These are phyloP conservation scores for Wickerhamia fluorescens DNA, from an alignment of 805 yeast genomes.

Conservation along the genomic window DNA sequence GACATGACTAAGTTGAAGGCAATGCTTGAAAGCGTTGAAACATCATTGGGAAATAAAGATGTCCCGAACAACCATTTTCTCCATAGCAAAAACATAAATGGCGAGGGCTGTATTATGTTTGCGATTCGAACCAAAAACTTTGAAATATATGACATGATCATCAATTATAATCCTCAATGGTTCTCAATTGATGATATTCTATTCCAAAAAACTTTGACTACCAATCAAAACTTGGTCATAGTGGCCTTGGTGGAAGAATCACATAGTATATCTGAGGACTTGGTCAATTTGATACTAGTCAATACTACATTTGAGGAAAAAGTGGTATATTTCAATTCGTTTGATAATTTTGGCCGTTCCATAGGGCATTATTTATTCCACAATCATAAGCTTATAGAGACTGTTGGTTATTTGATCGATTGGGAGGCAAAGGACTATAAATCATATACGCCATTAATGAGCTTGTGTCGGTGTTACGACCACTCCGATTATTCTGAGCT, in stretches of 20 bases:
- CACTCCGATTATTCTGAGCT: constrained; percentile 52
- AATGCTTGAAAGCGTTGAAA: constrained; percentile 1
- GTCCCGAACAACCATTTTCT: constrained; percentile 18
- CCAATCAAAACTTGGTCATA: constrained; percentile 50
- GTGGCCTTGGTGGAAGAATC: constrained; percentile 55
- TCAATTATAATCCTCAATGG: constrained; percentile 39
- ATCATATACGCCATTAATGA: constrained; percentile 73
- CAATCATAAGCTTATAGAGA: constrained; percentile 41
- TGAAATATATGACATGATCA: constrained; percentile 38
- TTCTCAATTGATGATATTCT: constrained; percentile 63
- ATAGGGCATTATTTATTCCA: constrained; percentile 72
- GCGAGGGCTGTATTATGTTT: constrained; percentile 66
- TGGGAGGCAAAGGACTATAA: constrained; percentile 64
- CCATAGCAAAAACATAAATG: constrained; percentile 30
- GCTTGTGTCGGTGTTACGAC: constrained; percentile 75
- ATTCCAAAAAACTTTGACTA: constrained; percentile 48
- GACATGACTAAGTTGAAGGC: constrained; percentile 13
- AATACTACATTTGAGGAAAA: constrained; percentile 42
- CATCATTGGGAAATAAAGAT: constrained; percentile 1
- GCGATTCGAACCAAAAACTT: constrained; percentile 47
- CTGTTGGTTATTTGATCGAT: constrained; percentile 52
- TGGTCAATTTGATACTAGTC: constrained; percentile 35
- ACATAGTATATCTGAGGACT: constrained; percentile 35
- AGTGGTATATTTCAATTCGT: constrained; percentile 37
- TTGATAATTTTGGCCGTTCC: constrained; percentile 50